Conservation (phyloP, 2,329 filamentous ascomycete species). For the Aspergillus tanneri region DNA sequence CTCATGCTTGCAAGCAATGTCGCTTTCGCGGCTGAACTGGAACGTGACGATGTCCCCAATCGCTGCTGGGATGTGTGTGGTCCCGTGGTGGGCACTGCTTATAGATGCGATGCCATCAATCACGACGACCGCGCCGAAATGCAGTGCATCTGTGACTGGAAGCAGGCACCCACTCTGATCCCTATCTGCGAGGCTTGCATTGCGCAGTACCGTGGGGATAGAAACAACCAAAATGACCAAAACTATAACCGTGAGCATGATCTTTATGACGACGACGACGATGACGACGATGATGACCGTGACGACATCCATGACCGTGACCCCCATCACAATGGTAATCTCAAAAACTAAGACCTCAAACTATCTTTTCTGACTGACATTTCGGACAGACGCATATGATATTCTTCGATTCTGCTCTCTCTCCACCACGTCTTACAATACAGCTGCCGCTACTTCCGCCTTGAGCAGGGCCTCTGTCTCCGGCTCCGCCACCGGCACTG, state of each 20-base stretch:
- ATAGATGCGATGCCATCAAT: constrained; percentile 25
- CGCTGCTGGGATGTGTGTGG: constrained; percentile 29
- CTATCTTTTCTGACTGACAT: constrained; percentile 5
- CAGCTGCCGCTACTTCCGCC: constrained; percentile 23
- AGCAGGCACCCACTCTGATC: constrained; percentile 25
- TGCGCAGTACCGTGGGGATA: constrained; percentile 23
- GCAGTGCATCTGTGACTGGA: constrained; percentile 31
- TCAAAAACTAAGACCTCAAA: neutral
- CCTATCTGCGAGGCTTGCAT: constrained; percentile 36
- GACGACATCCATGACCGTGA: constrained; percentile 15
- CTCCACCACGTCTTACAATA: constrained; percentile 28
- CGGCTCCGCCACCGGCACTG: neutral
- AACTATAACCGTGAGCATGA: constrained; percentile 21
- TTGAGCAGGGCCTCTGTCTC: constrained; percentile 8
- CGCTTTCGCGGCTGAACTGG: constrained; percentile 26
- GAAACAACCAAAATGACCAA: constrained; percentile 12
- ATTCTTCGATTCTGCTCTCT: constrained; percentile 31
- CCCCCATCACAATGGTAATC: constrained; percentile 30
- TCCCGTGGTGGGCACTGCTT: constrained; percentile 23
- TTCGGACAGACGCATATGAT: constrained; percentile 30
- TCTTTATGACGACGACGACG: constrained; percentile 12
- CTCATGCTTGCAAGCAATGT: constrained; percentile 26
- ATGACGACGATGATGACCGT: constrained; percentile 13
- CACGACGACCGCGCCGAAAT: constrained; percentile 28
- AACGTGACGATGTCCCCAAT: constrained; percentile 29